These are phyloP conservation scores for Phaffia australis DNA, from an alignment of 768 basidiomycete genomes.

Conservation along the genomic window DNA sequence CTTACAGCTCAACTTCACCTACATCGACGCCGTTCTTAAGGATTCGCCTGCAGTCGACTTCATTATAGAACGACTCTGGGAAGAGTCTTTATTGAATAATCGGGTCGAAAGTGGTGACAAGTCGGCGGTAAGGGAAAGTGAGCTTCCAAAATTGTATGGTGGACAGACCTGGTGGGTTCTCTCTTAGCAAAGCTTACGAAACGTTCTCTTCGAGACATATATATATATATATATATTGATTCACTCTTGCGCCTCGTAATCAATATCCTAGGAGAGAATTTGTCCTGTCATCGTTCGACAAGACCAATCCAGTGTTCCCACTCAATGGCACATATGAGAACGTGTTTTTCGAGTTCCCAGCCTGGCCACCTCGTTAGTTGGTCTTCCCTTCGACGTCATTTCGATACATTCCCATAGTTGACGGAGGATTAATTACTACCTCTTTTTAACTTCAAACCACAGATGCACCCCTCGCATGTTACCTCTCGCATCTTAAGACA, in stretches of 20 bases:
- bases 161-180: background rate
- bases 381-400: background rate
- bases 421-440: background rate
- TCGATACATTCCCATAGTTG: background rate
- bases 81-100: constrained; percentile 1
- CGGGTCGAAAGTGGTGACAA: background rate
- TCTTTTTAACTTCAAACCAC: too few relatives aligned
- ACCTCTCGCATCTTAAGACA: constrained; percentile 7
- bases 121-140: background rate
- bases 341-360: background rate
- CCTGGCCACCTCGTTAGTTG: background rate
- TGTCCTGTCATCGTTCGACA: background rate
- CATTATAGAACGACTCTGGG: constrained; percentile 31
- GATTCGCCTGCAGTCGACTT: constrained; percentile 29
- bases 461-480: constrained; percentile 4
- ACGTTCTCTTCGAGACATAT: background rate
- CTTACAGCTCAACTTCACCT: constrained; percentile 30
- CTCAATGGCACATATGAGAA: background rate
- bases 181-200: background rate
- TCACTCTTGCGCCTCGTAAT: too few relatives aligned
- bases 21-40: constrained; percentile 31
- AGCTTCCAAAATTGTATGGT: background rate
- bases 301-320: background rate
- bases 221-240: too few relatives aligned
- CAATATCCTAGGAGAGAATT: background rate